Percentiles rank a stretch among this genome's conserved stretches.
These are phyloP conservation scores for Saccharomyces eubayanus DNA, from an alignment of 805 yeast genomes.

Conservation along the genomic window DNA sequence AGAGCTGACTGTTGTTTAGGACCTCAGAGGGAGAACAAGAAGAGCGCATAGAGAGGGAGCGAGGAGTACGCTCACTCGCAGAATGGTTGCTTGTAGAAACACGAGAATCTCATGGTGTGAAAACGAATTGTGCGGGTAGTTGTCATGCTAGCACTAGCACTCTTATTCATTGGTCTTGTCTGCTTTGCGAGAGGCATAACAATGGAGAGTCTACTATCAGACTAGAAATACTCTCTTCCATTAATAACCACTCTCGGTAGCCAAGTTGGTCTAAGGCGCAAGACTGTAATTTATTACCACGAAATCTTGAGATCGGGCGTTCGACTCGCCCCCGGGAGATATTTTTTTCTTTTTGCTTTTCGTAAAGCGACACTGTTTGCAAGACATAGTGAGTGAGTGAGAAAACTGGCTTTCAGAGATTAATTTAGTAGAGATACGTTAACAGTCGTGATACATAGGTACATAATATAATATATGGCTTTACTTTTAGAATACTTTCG, in stretches of 20 bases:
- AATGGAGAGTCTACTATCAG: no score
- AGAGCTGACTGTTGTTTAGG: no score
- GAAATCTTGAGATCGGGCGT: conserved; percentile 1
- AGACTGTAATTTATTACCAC: background rate
- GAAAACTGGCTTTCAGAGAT: background rate
- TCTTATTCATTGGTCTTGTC: no score
- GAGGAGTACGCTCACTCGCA: no score
- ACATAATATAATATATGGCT: background rate
- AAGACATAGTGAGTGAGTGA: background rate
- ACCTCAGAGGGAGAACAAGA: no score
- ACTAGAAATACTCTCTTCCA: no score
- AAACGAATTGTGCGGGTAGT: no score
- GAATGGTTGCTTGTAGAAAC: no score
- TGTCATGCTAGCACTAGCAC: no score
- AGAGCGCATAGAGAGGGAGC: no score
- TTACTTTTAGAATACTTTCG: background rate
- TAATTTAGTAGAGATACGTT: background rate
- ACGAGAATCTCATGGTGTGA: no score
- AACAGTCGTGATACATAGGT: background rate
- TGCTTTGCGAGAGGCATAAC: no score
- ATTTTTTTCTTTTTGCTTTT: background rate
- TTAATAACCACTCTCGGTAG: background rate
- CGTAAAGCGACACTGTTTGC: background rate
- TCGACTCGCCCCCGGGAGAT: conserved; percentile 10
- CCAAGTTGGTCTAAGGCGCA: background rate